Evolutionary conservation across 176 grass and related monocot species (phyloP).

Genomic region (Musa itinerans): DNA sequence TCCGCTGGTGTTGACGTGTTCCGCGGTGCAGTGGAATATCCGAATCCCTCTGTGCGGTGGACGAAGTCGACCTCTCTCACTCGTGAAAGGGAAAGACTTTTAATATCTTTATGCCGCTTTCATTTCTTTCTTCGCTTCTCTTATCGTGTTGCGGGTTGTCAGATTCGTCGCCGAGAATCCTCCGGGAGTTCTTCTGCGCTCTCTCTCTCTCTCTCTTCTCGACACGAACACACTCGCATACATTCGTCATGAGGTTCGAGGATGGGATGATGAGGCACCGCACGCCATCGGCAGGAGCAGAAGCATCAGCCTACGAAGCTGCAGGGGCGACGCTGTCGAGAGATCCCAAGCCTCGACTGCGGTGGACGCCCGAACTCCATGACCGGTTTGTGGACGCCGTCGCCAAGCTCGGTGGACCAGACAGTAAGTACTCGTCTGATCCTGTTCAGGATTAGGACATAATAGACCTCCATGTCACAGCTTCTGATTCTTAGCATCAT

Average conservation of each 20-base stretch:
- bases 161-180: constrained; percentile 17
- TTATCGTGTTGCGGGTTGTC: neutral
- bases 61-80: neutral
- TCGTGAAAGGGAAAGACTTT: neutral
- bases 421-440: constrained; percentile 40
- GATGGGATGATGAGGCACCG: too few relatives aligned
- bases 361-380: constrained; percentile 94
- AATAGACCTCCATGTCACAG: too few relatives aligned
- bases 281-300: neutral
- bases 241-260: too few relatives aligned
- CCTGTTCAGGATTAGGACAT: too few relatives aligned
- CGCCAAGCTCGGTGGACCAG: constrained; percentile 86
- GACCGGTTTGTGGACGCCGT: constrained; percentile 93
- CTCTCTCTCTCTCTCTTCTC: neutral
- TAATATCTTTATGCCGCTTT: too few relatives aligned
- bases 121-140: neutral
- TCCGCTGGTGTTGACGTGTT: neutral
- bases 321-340: constrained; percentile 48
- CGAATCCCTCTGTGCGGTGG: neutral
- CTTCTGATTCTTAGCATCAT: too few relatives aligned
- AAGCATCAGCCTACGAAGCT: constrained; percentile 19
- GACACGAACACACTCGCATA: too few relatives aligned
- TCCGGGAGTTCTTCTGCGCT: neutral
- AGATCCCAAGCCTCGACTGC: constrained; percentile 72
- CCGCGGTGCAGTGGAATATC: neutral